Conservation (phyloP, 2,329 filamentous ascomycete species). For the Aureobasidium sp. region DNA sequence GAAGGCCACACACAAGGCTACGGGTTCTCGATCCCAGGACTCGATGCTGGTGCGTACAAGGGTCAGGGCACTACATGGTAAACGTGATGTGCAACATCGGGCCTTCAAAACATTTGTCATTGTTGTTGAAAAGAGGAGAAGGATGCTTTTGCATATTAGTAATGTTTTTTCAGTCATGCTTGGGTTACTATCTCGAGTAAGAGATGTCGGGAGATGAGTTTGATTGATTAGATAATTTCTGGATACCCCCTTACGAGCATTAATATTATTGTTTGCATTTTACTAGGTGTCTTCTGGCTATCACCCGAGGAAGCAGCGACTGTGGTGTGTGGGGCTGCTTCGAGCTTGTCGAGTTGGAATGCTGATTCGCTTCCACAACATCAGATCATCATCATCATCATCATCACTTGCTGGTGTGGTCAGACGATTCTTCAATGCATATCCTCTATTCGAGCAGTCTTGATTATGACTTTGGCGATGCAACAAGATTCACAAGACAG, state of each 20-base stretch:
- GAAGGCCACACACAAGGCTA: slow-evolving; percentile 42
- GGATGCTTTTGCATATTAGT: not conserved
- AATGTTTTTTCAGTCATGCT: not conserved
- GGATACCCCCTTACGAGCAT: slow-evolving; percentile 7
- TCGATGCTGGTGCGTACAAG: slow-evolving; percentile 23
- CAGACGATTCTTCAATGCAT: no score
- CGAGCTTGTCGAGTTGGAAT: no score
- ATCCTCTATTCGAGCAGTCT: no score
- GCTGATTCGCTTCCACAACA: no score
- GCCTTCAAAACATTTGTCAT: no score
- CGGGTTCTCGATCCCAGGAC: slow-evolving; percentile 39
- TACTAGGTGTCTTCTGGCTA: not conserved
- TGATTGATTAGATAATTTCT: not conserved
- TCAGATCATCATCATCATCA: no score
- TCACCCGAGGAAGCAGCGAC: not conserved
- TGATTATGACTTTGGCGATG: no score
- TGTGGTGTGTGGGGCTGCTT: no score
- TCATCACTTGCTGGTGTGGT: no score
- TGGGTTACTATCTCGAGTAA: not conserved
- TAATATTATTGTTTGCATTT: slow-evolving; percentile 3
- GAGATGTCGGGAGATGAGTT: not conserved
- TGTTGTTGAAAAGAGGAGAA: not conserved
- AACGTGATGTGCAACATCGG: not conserved
- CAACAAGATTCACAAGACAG: no score
- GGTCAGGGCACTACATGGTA: slow-evolving; percentile 15